Base-by-base conservation (phyloP, 305 asterid species). In the Ajuga reptans region DNA sequence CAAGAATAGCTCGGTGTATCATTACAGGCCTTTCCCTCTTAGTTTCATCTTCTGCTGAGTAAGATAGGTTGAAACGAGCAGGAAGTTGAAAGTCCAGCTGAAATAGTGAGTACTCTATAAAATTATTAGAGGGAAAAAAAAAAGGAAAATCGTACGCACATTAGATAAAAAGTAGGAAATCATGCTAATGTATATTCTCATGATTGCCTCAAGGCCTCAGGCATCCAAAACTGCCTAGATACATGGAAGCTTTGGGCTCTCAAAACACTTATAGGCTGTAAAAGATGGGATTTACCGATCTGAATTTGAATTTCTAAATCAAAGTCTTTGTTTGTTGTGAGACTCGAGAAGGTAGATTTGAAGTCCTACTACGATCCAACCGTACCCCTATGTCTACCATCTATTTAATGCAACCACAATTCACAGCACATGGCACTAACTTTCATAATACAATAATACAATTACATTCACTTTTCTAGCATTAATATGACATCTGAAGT, bases 31-130 rank as follows among this genome's bases (percentile, higher is more conserved):
- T 84, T 85, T 94, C 98, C 79, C 87, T 84, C 85, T 87, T 89
- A 41, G 82, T 86, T 75, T 89, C 98, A 76, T 91, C 99, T 85
- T 94, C 99, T 4, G 97, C 93, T n/a, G 96, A 86, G 87, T 89
- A 94, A 29, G 93, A 77, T 76, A 94, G 79, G 76, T 91, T 83
- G 88, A 94, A 91, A 55, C 98, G 95, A 51, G 85, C 80, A 66
- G 99, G 99, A 64, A 87, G 97, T 83, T 91, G 97, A 76, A 94
- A 94, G 84, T 94, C 99, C 88, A 94, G 86, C 99, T 94, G 98
- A 72, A 86, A 82, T 58, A 84, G 63, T 9, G 53, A 80, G 72
- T 54, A 72, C 60, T 47, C 42, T 10, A 36, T n/a, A 51, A 21
- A 71, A 71, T 58, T 46, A 68, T 69, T 56, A 31, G 16, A 61